phyloP scores from a whole-genome alignment of 352 stramenopile genomes.

The Globisporangium lucens region DNA sequence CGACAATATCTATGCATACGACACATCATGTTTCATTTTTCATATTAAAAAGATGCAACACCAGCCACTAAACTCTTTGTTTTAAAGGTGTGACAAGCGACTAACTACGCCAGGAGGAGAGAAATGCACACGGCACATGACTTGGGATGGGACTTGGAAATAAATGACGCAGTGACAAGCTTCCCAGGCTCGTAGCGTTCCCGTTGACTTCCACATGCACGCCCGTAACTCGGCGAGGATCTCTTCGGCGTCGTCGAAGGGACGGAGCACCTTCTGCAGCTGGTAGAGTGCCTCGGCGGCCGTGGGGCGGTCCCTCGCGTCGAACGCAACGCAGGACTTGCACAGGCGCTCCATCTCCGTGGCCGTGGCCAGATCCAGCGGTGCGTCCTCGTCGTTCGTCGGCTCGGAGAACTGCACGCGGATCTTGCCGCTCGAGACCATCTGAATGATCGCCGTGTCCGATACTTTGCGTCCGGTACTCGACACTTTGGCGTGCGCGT shows the following conservation, averaged over 20 bases:
- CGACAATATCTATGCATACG: no score
- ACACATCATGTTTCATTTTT: no score
- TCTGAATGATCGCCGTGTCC: conserved; percentile 46
- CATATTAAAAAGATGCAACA: no score
- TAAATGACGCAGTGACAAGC: no score
- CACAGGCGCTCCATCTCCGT: conserved; percentile 25
- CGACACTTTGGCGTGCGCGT: conserved; percentile 32
- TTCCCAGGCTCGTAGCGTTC: no score
- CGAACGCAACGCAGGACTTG: conserved; percentile 34
- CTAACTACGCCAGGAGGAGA: no score
- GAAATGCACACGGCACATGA: no score
- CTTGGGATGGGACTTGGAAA: background rate
- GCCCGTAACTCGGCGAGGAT: background rate
- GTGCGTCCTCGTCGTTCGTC: conserved; percentile 23
- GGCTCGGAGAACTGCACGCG: conserved; percentile 36
- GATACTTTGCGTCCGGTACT: conserved; percentile 31
- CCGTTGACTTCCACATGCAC: background rate
- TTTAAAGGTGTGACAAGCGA: no score
- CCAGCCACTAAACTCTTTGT: no score
- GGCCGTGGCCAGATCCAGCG: conserved; percentile 11
- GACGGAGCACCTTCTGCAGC: conserved; percentile 21
- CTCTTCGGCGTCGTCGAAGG: background rate
- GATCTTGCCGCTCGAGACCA: conserved; percentile 44
- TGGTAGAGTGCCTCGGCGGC: conserved; percentile 34
- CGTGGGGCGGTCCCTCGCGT: conserved; percentile 37